These are phyloP conservation scores for Fistulinella prunicolor DNA, from an alignment of 768 basidiomycete species.

Conservation along the genomic window DNA sequence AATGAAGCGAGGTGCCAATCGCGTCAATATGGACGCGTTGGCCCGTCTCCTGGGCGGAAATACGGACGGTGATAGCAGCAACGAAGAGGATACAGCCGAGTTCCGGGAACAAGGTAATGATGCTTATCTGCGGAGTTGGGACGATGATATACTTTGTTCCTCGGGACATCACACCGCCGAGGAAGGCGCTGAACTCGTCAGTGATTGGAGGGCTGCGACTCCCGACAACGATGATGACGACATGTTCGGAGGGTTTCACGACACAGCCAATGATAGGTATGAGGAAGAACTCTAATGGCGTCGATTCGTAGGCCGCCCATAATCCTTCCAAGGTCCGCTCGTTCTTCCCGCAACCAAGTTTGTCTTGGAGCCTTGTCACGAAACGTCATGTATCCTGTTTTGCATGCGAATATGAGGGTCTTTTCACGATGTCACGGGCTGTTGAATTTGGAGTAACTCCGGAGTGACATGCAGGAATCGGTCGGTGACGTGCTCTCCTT, in stretches of 20 bases:
- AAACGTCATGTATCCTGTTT: slow-evolving; percentile 7
- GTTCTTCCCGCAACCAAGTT: background rate
- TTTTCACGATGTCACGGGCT: background rate
- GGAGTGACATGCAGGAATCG: slow-evolving; percentile 2
- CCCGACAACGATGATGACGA: slow-evolving; percentile 23
- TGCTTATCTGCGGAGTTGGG: slow-evolving; percentile 11
- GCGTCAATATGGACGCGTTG: slow-evolving; percentile 59
- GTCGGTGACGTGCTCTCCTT: background rate
- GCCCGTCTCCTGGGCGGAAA: slow-evolving; percentile 43
- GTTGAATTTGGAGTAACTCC: background rate
- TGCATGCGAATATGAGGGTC: slow-evolving; percentile 5
- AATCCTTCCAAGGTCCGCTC: slow-evolving; percentile 4
- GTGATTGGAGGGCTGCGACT: slow-evolving; percentile 45
- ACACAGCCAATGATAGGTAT: slow-evolving; percentile 24
- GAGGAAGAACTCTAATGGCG: slow-evolving; percentile 30
- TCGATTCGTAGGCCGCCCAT: background rate
- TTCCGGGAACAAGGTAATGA: slow-evolving; percentile 26
- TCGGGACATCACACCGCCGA: slow-evolving; percentile 8
- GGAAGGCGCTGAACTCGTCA: slow-evolving; percentile 37
- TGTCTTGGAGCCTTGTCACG: background rate
- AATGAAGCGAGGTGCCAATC: slow-evolving; percentile 32
- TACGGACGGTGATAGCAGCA: slow-evolving; percentile 20
- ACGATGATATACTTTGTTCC: slow-evolving; percentile 7
- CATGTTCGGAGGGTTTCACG: slow-evolving; percentile 14
- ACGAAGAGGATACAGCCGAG: slow-evolving; percentile 17